Conservation (phyloP, 208 protist species). For the Trichomonas tenax region DNA sequence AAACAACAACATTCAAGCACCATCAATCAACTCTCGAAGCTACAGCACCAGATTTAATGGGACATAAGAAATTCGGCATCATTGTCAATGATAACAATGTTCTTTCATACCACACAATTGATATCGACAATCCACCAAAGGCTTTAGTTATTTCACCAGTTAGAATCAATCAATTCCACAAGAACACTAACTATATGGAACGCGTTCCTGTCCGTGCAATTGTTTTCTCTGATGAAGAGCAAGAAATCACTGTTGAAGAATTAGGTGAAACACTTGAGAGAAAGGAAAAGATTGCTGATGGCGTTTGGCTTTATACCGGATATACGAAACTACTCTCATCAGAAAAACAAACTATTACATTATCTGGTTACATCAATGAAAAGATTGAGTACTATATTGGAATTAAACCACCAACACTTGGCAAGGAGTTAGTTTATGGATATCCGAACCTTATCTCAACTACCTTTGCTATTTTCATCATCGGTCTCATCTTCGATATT, state of each 20-base stretch:
- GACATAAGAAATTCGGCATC: neutral
- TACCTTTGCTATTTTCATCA: neutral
- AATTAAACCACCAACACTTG: neutral
- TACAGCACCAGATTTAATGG: neutral
- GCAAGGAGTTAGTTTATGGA: neutral
- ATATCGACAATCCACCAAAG: neutral
- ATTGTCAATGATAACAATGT: neutral
- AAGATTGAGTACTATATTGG: neutral
- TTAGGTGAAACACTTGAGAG: neutral
- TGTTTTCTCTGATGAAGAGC: neutral
- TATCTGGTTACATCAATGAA: neutral
- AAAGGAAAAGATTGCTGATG: neutral
- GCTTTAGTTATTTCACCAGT: neutral
- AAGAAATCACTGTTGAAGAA: neutral
- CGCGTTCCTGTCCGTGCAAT: neutral
- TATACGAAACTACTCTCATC: neutral
- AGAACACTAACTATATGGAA: neutral
- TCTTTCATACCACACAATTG: neutral
- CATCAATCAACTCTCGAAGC: neutral
- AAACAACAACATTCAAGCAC: neutral
- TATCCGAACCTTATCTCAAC: neutral
- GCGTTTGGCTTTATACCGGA: neutral
- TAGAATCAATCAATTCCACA: neutral
- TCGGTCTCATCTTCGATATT: neutral
- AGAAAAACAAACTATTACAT: neutral